These are phyloP conservation scores for Aspergillus bridgeri DNA, from an alignment of 495 filamentous ascomycete species.

Conservation along the genomic window DNA sequence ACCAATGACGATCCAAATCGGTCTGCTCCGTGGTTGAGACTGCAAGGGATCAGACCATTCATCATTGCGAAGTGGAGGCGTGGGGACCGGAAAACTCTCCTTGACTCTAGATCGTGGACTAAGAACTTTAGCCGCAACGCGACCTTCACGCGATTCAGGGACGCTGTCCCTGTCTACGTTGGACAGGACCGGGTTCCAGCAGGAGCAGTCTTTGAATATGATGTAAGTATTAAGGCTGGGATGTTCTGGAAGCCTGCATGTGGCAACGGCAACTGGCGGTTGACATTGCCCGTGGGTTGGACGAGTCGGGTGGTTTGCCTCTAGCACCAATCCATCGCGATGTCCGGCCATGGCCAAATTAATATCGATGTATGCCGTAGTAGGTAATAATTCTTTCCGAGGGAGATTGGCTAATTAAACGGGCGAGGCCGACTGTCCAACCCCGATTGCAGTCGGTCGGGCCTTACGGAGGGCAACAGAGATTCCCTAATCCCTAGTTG, in stretches of 20 bases:
- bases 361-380: too few relatives aligned
- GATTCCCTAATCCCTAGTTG: background rate
- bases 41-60: conserved; percentile 11
- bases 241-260: too few relatives aligned
- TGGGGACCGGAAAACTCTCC: conserved; percentile 11
- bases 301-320: too few relatives aligned
- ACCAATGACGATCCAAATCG: conserved; percentile 2
- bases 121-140: conserved; percentile 3
- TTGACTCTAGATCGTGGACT: conserved; percentile 1
- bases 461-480: background rate
- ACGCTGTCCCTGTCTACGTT: too few relatives aligned
- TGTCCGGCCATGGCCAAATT: too few relatives aligned
- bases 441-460: background rate
- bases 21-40: conserved; percentile 4
- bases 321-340: too few relatives aligned
- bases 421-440: too few relatives aligned
- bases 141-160: conserved; percentile 4
- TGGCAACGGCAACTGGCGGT: too few relatives aligned
- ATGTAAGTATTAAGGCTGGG: too few relatives aligned
- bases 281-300: too few relatives aligned
- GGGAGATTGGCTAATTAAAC: background rate
- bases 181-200: too few relatives aligned
- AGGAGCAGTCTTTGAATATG: too few relatives aligned
- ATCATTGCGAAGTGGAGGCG: conserved; percentile 17
- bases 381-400: background rate